These are phyloP conservation scores for Metschnikowia amazonensis DNA, from an alignment of 805 yeast genomes.

Conservation along the genomic window DNA sequence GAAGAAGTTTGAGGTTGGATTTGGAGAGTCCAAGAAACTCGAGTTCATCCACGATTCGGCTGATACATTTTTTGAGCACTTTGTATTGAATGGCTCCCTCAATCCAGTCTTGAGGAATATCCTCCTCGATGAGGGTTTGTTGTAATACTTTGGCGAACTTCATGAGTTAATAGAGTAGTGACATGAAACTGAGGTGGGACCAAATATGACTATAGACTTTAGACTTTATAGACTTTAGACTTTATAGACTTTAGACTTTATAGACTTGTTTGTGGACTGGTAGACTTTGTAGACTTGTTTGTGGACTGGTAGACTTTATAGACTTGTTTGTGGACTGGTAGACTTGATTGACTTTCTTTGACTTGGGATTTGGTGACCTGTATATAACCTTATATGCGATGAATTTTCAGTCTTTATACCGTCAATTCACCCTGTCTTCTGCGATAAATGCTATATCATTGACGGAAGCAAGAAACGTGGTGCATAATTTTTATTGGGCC, in stretches of 20 bases:
- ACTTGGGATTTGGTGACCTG: too few species aligned
- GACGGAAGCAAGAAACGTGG: constrained; percentile 5
- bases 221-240: too few species aligned
- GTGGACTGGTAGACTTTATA: too few species aligned
- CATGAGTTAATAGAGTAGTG: constrained; percentile 36
- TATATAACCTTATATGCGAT: too few species aligned
- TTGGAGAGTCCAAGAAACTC: constrained; percentile 53
- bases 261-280: too few species aligned
- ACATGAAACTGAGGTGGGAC: too few species aligned
- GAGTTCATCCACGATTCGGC: constrained; percentile 61
- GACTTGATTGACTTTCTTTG: too few species aligned
- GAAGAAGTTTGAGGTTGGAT: constrained; percentile 36
- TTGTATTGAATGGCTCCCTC: constrained; percentile 69
- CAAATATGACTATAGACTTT: too few species aligned
- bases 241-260: too few species aligned
- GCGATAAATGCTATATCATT: constrained; percentile 1
- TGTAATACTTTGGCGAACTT: constrained; percentile 74
- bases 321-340: too few species aligned
- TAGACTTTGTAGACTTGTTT: too few species aligned
- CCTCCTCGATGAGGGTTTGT: constrained; percentile 55
- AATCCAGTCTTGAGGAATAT: constrained; percentile 65
- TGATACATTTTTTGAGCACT: constrained; percentile 62
- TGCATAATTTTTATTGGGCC: constrained; percentile 4
- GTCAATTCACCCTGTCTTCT: neutral
- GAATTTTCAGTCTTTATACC: too few species aligned